Conservation (phyloP, 2,329 filamentous ascomycete species). For the Neopestalotiopsis sp. region DNA sequence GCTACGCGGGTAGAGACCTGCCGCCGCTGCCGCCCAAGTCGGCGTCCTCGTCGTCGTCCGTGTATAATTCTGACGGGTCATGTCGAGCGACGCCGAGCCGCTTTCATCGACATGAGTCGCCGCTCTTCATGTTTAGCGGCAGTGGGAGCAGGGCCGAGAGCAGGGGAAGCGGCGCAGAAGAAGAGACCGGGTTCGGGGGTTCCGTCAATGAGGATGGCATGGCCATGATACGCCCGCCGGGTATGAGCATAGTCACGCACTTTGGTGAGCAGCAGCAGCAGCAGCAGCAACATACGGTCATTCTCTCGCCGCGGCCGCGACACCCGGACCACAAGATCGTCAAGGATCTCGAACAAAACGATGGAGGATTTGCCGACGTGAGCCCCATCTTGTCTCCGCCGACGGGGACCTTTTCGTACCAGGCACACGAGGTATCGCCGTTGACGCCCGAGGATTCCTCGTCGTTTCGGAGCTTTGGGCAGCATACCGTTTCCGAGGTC, state of each 20-base stretch:
- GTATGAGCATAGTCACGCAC: constrained; percentile 12
- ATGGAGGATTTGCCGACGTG: neutral
- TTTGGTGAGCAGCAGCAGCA: neutral
- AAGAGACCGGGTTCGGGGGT: neutral
- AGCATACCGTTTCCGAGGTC: neutral
- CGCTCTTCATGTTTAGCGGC: neutral
- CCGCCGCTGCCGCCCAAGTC: constrained; percentile 12
- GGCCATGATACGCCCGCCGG: constrained; percentile 11
- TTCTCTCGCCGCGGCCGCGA: constrained; percentile 9
- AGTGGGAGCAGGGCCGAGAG: neutral
- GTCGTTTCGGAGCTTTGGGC: neutral
- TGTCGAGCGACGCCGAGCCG: constrained; percentile 9
- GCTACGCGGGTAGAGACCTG: constrained; percentile 4
- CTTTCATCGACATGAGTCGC: constrained; percentile 7
- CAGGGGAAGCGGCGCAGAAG: neutral
- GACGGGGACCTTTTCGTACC: constrained; percentile 2
- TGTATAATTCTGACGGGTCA: constrained; percentile 13
- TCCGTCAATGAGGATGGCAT: constrained; percentile 13
- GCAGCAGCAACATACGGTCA: neutral
- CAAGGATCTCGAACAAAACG: neutral
- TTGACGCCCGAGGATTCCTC: constrained; percentile 4
- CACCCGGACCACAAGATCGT: constrained; percentile 13
- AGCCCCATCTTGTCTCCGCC: constrained; percentile 15
- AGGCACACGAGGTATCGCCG: constrained; percentile 7
- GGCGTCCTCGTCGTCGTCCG: constrained; percentile 7